Percentiles rank a stretch among this genome's conserved stretches.
Conservation (phyloP, 2,329 filamentous ascomycete genomes). For the Septoria linicola region DNA sequence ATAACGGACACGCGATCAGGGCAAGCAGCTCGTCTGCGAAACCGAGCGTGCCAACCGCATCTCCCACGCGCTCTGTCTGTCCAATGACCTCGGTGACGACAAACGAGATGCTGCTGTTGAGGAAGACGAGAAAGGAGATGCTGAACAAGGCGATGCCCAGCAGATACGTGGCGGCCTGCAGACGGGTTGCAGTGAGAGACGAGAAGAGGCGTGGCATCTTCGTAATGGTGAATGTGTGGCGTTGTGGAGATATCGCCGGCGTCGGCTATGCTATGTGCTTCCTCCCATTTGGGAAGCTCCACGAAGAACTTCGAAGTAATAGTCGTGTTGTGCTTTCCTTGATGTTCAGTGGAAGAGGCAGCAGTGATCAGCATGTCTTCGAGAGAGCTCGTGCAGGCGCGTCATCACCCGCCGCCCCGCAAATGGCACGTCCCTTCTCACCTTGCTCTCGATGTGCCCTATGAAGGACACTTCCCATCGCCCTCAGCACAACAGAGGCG, state of each 20-base stretch:
- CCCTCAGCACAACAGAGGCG: neutral
- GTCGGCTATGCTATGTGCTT: too few relatives aligned
- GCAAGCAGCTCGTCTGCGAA: slow-evolving; percentile 83
- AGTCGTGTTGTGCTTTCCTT: too few relatives aligned
- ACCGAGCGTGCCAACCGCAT: slow-evolving; percentile 79
- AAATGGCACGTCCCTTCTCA: too few relatives aligned
- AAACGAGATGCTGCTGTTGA: slow-evolving; percentile 81
- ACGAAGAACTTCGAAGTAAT: too few relatives aligned
- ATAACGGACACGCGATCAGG: slow-evolving; percentile 73
- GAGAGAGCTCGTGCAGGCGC: too few relatives aligned
- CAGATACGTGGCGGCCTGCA: slow-evolving; percentile 68
- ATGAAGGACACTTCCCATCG: neutral
- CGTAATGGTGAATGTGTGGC: too few relatives aligned
- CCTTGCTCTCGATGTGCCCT: slow-evolving; percentile 7
- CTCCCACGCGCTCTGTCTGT: slow-evolving; percentile 68
- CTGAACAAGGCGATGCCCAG: slow-evolving; percentile 80
- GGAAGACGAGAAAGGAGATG: slow-evolving; percentile 85
- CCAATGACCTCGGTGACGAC: slow-evolving; percentile 81
- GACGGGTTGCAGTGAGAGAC: slow-evolving; percentile 54
- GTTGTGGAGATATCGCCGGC: too few relatives aligned
- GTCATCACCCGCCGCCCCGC: too few relatives aligned
- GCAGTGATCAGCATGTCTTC: too few relatives aligned
- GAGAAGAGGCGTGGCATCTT: slow-evolving; percentile 36
- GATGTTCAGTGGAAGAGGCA: too few relatives aligned
- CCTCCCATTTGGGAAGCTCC: too few relatives aligned